Evolutionary conservation across 495 filamentous ascomycete species (phyloP).

Genomic region (Chaetomidium leptoderma): DNA sequence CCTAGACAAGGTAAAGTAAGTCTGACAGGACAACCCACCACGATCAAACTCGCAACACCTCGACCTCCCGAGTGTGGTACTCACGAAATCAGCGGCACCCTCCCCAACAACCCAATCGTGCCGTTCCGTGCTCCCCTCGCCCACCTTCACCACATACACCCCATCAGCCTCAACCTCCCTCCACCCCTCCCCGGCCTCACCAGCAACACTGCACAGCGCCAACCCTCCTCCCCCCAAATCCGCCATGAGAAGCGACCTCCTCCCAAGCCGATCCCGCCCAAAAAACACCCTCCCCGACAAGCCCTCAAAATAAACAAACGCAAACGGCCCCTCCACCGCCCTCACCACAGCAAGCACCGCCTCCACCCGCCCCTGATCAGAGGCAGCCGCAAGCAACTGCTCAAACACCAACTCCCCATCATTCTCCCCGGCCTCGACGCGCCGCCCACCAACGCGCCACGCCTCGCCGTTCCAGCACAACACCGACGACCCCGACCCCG

Average conservation of each 20-base stretch:
- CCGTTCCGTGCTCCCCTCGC: background rate
- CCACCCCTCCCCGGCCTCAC: slow-evolving; percentile 56
- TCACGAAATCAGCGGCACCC: slow-evolving; percentile 37
- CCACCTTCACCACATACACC: slow-evolving; percentile 60
- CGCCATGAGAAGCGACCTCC: slow-evolving; percentile 69
- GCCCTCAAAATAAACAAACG: slow-evolving; percentile 88
- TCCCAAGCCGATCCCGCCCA: slow-evolving; percentile 78
- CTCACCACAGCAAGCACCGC: slow-evolving; percentile 52
- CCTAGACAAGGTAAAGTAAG: slow-evolving; percentile 42
- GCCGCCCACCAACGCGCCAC: slow-evolving; percentile 62
- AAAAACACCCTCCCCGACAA: slow-evolving; percentile 60
- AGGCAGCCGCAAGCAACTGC: slow-evolving; percentile 52
- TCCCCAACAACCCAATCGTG: slow-evolving; percentile 24
- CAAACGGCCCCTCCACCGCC: slow-evolving; percentile 76
- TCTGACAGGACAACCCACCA: slow-evolving; percentile 29
- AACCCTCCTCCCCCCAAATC: slow-evolving; percentile 46
- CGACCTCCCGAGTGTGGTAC: slow-evolving; percentile 19
- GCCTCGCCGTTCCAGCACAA: slow-evolving; percentile 99
- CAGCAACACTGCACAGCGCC: slow-evolving; percentile 69
- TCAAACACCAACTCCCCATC: slow-evolving; percentile 70
- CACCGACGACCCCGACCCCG: too few relatives aligned
- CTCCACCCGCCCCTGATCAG: slow-evolving; percentile 29
- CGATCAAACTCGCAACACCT: background rate
- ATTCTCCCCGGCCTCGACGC: slow-evolving; percentile 60
- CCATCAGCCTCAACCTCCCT: slow-evolving; percentile 79